phyloP scores from a whole-genome alignment of 345 rosid genomes.

The Mangifera indica region DNA sequence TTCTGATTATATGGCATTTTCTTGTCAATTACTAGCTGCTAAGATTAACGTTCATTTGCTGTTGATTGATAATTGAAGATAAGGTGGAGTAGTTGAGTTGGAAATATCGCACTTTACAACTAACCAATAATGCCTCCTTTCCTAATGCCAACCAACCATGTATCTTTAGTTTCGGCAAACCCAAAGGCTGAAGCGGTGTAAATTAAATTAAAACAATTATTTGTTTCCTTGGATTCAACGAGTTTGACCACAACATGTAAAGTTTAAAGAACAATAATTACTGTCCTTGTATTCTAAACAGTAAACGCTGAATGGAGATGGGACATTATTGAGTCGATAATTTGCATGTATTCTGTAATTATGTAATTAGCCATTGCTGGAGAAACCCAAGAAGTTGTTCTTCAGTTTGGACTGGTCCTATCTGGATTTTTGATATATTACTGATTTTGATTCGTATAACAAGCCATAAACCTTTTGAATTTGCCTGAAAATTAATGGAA shows the following conservation, averaged over 20 bases:
- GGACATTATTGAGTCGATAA: not conserved
- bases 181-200: too few species aligned
- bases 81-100: too few species aligned
- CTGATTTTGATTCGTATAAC: not conserved
- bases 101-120: too few species aligned
- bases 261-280: not conserved
- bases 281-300: not conserved
- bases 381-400: not conserved
- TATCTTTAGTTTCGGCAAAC: too few species aligned
- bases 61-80: too few species aligned
- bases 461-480: not conserved
- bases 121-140: too few species aligned
- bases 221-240: slow-evolving; percentile 5
- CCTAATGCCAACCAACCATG: too few species aligned
- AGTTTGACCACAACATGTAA: not conserved
- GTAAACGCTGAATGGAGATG: not conserved
- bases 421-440: not conserved
- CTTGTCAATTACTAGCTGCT: not conserved
- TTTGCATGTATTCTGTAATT: not conserved
- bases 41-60: not conserved
- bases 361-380: not conserved
- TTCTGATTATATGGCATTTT: not conserved
- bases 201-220: not conserved
- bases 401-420: not conserved
- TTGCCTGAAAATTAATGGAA: not conserved